phyloP scores from a whole-genome alignment of 805 yeast genomes.

The Isabelozyma gotoi region DNA sequence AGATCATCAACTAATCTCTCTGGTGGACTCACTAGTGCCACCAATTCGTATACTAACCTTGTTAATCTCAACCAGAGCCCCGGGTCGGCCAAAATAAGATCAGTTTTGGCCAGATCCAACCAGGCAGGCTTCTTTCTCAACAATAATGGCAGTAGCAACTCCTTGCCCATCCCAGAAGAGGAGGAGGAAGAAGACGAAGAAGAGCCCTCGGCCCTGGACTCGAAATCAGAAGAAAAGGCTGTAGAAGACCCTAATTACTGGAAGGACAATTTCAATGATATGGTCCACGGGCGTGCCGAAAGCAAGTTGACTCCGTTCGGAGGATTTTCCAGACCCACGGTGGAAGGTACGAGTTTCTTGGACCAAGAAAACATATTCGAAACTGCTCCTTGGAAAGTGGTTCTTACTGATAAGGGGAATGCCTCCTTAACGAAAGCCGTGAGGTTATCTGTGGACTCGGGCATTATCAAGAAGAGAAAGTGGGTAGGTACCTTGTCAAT shows the following conservation, averaged over 20 bases:
- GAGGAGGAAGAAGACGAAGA: conserved; percentile 14
- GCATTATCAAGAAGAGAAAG: conserved; percentile 34
- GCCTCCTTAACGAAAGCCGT: conserved; percentile 88
- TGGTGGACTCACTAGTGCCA: conserved; percentile 8
- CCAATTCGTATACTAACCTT: conserved; percentile 13
- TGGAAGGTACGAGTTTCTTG: conserved; percentile 41
- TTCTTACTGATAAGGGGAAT: conserved; percentile 72
- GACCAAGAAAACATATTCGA: conserved; percentile 48
- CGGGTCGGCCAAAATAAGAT: conserved; percentile 10
- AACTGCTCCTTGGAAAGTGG: conserved; percentile 72
- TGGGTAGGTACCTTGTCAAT: conserved; percentile 95
- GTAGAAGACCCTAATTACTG: conserved; percentile 14
- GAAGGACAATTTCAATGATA: conserved; percentile 24
- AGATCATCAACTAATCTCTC: conserved; percentile 26
- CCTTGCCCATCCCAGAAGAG: conserved; percentile 31
- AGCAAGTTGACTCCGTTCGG: conserved; percentile 62
- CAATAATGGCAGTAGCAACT: conserved; percentile 26
- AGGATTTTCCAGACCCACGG: conserved; percentile 67
- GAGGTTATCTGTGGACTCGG: conserved; percentile 47
- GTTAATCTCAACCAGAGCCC: conserved; percentile 4
- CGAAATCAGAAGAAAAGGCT: background rate
- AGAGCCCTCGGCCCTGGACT: background rate
- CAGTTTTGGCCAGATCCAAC: conserved; percentile 14
- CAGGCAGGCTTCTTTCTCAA: conserved; percentile 17
- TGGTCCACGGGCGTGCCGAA: conserved; percentile 24